Conservation (phyloP, 495 filamentous ascomycete species). For the Trichoderma reesei region DNA sequence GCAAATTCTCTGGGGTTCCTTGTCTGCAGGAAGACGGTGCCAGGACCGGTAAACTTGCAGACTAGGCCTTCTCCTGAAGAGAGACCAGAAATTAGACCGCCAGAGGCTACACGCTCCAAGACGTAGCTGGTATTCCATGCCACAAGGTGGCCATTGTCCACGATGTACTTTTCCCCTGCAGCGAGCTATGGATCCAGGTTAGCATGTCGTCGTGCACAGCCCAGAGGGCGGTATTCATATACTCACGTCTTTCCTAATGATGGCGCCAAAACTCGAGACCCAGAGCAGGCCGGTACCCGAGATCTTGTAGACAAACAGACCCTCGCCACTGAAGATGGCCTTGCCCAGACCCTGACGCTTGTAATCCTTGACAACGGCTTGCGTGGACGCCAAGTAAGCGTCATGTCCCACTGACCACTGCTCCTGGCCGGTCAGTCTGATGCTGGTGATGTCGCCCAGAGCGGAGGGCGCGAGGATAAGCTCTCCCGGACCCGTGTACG, state of each 20-base stretch:
- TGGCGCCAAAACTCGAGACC: slow-evolving; percentile 87
- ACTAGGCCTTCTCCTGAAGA: slow-evolving; percentile 78
- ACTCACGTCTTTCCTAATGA: slow-evolving; percentile 88
- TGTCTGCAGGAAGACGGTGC: slow-evolving; percentile 89
- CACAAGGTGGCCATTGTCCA: slow-evolving; percentile 93
- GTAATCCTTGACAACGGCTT: slow-evolving; percentile 71
- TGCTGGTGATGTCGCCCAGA: slow-evolving; percentile 77
- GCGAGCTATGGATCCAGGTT: slow-evolving; percentile 41
- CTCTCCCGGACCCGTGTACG: slow-evolving; percentile 86
- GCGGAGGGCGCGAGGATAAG: slow-evolving; percentile 69
- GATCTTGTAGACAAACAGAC: slow-evolving; percentile 84
- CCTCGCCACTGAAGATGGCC: slow-evolving; percentile 87
- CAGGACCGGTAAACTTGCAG: slow-evolving; percentile 88
- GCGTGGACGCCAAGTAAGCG: slow-evolving; percentile 66
- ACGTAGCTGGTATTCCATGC: slow-evolving; percentile 96
- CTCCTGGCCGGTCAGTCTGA: slow-evolving; percentile 58
- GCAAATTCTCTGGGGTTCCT: slow-evolving; percentile 50
- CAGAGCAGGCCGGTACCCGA: slow-evolving; percentile 70
- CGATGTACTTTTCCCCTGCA: slow-evolving; percentile 73
- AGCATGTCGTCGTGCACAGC: slow-evolving; percentile 13
- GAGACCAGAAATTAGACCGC: slow-evolving; percentile 74
- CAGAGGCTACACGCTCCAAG: slow-evolving; percentile 78
- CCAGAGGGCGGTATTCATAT: background rate
- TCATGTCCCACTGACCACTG: slow-evolving; percentile 78
- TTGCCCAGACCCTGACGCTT: slow-evolving; percentile 83